Evolutionary conservation across 2,329 filamentous ascomycete species (phyloP), one percentile per base, ranked within the genome.

Genomic region (Elsinoe batatas): DNA sequence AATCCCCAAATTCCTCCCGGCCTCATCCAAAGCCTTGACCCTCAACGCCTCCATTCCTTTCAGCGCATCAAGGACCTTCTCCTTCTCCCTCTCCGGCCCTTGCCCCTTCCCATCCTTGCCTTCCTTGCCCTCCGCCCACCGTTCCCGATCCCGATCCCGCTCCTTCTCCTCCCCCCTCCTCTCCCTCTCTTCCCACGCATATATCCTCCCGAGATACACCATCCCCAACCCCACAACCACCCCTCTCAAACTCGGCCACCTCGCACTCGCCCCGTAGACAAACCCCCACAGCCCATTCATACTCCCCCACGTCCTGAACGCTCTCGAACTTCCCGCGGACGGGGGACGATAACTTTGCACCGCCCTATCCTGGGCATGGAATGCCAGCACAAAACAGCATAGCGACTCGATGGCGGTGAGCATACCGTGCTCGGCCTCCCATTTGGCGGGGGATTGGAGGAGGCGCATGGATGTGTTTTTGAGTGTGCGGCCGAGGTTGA

Each of bases 371-470:
- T 22, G 5, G 6, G 53, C 53, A 40, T 55, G 53, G 32, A 55
- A 55, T 10, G 38, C 8, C 12, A 55, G 42, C 40, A 55, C 46
- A 42, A 55, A 55, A 18, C 37, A 40, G 40, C 40, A 46, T 2
- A 55, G 36, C 11, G 37, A 22, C 22, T 55, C 53, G 53, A 55
- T 55, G 30, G 38, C 22, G 40, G 53, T 55, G 30, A 55, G 53
- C 18, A 47, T 33, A 3, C 40, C 53, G n/a, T 36, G 22, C n/a
- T 47, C 40, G 13, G 33, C 15, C 17, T 55, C 37, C 18, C 12
- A n/a, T 40, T 38, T 53, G 7, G 49, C 5, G 17, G 38, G 15
- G 7, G 53, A 26, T 15, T 37, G 32, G 47, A 51, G 35, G 47
- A 51, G 47, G 18, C 32, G 32, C 32, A 37, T 33, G 13, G 47